These are phyloP conservation scores for Thelonectria olida DNA, from an alignment of 2,329 filamentous ascomycete species.

Conservation along the genomic window DNA sequence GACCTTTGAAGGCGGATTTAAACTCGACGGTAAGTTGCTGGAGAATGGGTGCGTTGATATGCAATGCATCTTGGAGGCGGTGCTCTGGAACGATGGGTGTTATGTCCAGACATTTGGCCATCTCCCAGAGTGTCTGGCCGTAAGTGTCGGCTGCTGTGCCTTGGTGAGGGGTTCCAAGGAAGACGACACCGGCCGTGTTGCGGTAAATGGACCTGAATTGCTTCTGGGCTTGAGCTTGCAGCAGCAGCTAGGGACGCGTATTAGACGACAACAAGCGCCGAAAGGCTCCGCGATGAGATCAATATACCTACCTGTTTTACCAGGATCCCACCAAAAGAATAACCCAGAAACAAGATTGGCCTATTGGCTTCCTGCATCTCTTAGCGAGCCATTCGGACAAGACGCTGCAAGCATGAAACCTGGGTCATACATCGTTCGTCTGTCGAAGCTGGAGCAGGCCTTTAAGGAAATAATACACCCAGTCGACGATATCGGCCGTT, in stretches of 20 bases:
- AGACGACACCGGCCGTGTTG: neutral
- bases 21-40: slow-evolving; percentile 2
- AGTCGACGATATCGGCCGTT: slow-evolving; percentile 7
- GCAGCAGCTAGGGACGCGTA: neutral
- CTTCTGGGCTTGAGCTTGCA: neutral
- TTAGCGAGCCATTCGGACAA: neutral
- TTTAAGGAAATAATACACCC: slow-evolving; percentile 2
- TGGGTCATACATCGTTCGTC: neutral
- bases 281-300: neutral
- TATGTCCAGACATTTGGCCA: neutral
- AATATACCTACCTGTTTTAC: neutral
- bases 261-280: too few species aligned
- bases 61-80: neutral
- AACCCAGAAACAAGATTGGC: slow-evolving; percentile 3
- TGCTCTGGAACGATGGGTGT: neutral
- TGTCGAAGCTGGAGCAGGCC: slow-evolving; percentile 1
- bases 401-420: neutral
- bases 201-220: neutral
- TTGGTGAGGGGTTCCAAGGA: slow-evolving; percentile 3
- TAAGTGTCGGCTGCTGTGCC: neutral
- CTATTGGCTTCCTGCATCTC: neutral
- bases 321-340: slow-evolving; percentile 9
- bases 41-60: neutral
- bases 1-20: neutral
- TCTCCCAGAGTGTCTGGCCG: neutral